These are phyloP conservation scores for Saccharomycopsis hybrid DNA, from an alignment of 1,139 yeast genomes.

Conservation along the genomic window DNA sequence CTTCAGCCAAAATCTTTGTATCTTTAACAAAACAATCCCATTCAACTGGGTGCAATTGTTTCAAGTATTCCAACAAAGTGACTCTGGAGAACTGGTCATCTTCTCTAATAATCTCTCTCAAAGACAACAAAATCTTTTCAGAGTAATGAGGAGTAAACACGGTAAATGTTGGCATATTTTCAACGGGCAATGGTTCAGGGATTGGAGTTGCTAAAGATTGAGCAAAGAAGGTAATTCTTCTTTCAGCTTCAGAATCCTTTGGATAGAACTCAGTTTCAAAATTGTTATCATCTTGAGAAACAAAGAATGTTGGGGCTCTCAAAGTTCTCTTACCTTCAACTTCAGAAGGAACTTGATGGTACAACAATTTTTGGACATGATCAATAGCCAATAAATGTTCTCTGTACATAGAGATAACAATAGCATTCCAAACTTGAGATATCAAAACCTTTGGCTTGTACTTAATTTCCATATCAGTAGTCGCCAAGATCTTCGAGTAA, in stretches of 20 bases:
- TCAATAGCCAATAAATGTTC: conserved; percentile 96
- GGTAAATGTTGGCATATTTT: conserved; percentile 98
- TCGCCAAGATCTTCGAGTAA: conserved; percentile 93
- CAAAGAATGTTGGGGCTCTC: conserved; percentile 98
- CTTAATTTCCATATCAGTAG: conserved; percentile 98
- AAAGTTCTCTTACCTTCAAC: conserved; percentile 96
- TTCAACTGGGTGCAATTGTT: conserved; percentile 96
- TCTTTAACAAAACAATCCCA: conserved; percentile 99
- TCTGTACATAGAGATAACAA: conserved; percentile 97
- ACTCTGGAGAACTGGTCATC: conserved; percentile 98
- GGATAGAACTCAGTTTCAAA: conserved; percentile 96
- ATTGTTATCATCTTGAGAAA: conserved; percentile 94
- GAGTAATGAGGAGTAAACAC: conserved; percentile 97
- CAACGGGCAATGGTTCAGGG: conserved; percentile 97
- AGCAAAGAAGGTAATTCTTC: conserved; percentile 98
- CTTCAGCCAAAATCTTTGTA: conserved; percentile 97
- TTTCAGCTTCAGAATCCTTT: conserved; percentile 93
- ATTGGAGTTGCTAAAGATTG: conserved; percentile 97
- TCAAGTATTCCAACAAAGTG: conserved; percentile 89
- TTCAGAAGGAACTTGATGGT: conserved; percentile 97
- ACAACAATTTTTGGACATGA: conserved; percentile 92
- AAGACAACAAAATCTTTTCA: conserved; percentile 88
- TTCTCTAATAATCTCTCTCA: conserved; percentile 96
- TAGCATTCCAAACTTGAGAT: conserved; percentile 98
- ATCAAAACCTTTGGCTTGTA: conserved; percentile 97